phyloP scores from a whole-genome alignment of 2,329 filamentous ascomycete genomes.

The Colletotrichum agaves region DNA sequence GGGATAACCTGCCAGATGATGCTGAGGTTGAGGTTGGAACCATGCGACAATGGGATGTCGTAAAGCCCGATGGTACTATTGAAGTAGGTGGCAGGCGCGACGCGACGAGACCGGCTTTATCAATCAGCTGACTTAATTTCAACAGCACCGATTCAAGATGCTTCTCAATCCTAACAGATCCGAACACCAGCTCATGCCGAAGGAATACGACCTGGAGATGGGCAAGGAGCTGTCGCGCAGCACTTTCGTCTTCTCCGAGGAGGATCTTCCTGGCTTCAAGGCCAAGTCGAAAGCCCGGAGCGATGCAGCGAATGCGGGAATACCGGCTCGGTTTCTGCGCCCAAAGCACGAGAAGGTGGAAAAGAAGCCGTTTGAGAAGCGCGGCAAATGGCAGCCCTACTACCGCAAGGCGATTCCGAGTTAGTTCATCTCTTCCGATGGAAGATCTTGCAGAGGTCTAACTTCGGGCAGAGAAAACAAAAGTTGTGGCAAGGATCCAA shows the following conservation, averaged over 20 bases:
- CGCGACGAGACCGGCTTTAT: not conserved
- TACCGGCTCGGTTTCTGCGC: constrained; percentile 66
- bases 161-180: constrained; percentile 72
- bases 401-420: constrained; percentile 80
- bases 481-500: constrained; percentile 75
- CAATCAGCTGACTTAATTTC: not conserved
- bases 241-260: constrained; percentile 92
- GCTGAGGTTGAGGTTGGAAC: constrained; percentile 85
- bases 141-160: constrained; percentile 66
- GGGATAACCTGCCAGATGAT: constrained; percentile 80
- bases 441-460: not conserved
- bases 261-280: constrained; percentile 76
- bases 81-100: constrained; percentile 39
- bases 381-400: constrained; percentile 65
- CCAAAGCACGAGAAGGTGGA: constrained; percentile 55
- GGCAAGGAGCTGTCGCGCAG: constrained; percentile 63
- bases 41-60: constrained; percentile 68
- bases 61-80: constrained; percentile 62
- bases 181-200: constrained; percentile 80
- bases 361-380: constrained; percentile 57
- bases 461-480: constrained; percentile 76
- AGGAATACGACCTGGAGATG: constrained; percentile 86
- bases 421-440: constrained; percentile 50
- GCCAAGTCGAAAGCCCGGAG: constrained; percentile 65
- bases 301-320: constrained; percentile 67